phyloP scores from a whole-genome alignment of 139 green algal genomes.

The Asterochloris sp. region DNA sequence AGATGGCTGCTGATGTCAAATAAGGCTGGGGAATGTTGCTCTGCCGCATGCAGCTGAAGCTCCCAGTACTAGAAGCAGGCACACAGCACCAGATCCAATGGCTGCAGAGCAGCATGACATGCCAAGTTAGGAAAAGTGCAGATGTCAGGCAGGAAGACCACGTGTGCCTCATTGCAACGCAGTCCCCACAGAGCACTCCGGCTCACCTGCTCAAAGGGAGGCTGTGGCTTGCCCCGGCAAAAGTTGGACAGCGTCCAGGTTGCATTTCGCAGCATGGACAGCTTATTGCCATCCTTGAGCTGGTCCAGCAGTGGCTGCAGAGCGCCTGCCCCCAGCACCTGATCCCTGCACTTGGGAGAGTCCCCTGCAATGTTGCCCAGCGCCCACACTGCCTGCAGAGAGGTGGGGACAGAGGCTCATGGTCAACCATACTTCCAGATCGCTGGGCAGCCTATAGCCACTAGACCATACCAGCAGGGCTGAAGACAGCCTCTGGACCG shows the following conservation, averaged over 20 bases:
- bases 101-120: background rate
- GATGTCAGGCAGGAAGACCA: too few relatives aligned
- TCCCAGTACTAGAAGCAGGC: background rate
- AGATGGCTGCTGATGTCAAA: background rate
- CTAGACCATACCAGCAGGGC: background rate
- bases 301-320: conserved; percentile 92
- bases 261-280: conserved; percentile 98
- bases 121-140: too few relatives aligned
- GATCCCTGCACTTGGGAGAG: conserved; percentile 91
- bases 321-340: conserved; percentile 83
- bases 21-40: background rate
- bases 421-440: background rate
- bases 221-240: conserved; percentile 96
- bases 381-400: conserved; percentile 93
- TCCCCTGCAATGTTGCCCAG: conserved; percentile 98
- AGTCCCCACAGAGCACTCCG: background rate
- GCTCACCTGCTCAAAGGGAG: conserved; percentile 57
- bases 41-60: background rate
- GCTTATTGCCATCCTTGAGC: conserved; percentile 86
- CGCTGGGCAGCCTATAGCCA: background rate
- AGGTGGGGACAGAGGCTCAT: background rate
- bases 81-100: background rate
- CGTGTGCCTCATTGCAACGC: too few relatives aligned
- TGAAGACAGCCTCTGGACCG: background rate
- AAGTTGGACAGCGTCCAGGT: conserved; percentile 99